Evolutionary conservation across 495 filamentous ascomycete species (phyloP).

Genomic region (Physcia stellaris): DNA sequence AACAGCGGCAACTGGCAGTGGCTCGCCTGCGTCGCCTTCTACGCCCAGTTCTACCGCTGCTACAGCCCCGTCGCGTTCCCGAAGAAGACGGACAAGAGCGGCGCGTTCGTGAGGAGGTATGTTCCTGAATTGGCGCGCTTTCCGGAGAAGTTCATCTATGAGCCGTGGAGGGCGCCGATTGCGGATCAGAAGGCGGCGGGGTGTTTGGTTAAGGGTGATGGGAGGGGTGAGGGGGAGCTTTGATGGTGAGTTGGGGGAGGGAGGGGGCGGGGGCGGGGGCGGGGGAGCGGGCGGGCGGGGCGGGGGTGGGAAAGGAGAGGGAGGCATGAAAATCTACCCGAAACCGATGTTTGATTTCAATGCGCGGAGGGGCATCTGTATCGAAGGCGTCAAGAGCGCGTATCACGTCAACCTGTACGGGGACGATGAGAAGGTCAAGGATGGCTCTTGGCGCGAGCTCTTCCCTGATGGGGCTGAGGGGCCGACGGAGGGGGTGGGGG

Average conservation of each 20-base stretch:
- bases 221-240: constrained; percentile 29
- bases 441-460: constrained; percentile 46
- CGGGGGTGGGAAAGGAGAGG: constrained; percentile 18
- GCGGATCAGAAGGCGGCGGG: constrained; percentile 45
- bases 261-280: constrained; percentile 19
- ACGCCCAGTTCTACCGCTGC: constrained; percentile 47
- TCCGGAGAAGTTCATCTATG: constrained; percentile 55
- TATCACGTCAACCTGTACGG: constrained; percentile 49
- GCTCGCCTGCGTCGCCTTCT: constrained; percentile 62
- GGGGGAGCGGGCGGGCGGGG: constrained; percentile 40
- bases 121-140: constrained; percentile 46
- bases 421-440: constrained; percentile 38
- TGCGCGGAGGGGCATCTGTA: constrained; percentile 40
- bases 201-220: constrained; percentile 41
- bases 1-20: constrained; percentile 66
- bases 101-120: constrained; percentile 43
- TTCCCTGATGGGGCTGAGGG: constrained; percentile 37
- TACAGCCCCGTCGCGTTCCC: constrained; percentile 55
- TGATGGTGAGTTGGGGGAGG: constrained; percentile 23
- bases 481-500: constrained; percentile 30
- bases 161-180: constrained; percentile 56
- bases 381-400: constrained; percentile 50
- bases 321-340: constrained; percentile 36
- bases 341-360: constrained; percentile 62
- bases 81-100: constrained; percentile 52